Conservation (phyloP, 2,329 filamentous ascomycete species). For the Cercospora sp. region DNA sequence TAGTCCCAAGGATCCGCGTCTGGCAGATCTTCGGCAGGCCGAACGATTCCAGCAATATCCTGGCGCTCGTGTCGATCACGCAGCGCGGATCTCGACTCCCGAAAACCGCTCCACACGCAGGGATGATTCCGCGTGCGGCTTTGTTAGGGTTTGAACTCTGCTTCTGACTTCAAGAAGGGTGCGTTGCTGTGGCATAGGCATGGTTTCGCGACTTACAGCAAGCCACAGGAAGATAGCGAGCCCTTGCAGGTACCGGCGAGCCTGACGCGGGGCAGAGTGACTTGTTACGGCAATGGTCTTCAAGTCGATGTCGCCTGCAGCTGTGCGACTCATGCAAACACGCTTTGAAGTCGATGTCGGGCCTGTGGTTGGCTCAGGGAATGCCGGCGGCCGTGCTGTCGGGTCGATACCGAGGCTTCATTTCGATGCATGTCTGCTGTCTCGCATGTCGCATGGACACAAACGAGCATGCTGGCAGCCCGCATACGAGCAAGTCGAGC, state of each 20-base stretch:
- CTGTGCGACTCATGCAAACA: slow-evolving; percentile 6
- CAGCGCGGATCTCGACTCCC: slow-evolving; percentile 11
- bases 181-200: background rate
- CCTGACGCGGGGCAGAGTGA: background rate
- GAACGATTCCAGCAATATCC: background rate
- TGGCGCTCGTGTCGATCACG: slow-evolving; percentile 12
- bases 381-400: slow-evolving; percentile 5
- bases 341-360: background rate
- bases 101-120: slow-evolving; percentile 6
- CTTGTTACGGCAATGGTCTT: background rate
- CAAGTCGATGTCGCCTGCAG: background rate
- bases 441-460: background rate
- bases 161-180: background rate
- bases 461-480: background rate
- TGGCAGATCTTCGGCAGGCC: background rate
- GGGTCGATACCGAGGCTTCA: slow-evolving; percentile 7
- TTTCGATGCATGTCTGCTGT: background rate
- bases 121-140: slow-evolving; percentile 1
- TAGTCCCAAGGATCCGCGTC: background rate
- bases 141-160: background rate
- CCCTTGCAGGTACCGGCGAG: background rate
- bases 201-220: background rate
- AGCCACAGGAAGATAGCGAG: background rate
- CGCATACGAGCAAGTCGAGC: no score
- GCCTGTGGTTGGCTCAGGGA: slow-evolving; percentile 5